Percentiles rank a stretch among this genome's conserved stretches.
These are phyloP conservation scores for Capsicum chinense DNA, from an alignment of 257 asterid species.

Conservation along the genomic window DNA sequence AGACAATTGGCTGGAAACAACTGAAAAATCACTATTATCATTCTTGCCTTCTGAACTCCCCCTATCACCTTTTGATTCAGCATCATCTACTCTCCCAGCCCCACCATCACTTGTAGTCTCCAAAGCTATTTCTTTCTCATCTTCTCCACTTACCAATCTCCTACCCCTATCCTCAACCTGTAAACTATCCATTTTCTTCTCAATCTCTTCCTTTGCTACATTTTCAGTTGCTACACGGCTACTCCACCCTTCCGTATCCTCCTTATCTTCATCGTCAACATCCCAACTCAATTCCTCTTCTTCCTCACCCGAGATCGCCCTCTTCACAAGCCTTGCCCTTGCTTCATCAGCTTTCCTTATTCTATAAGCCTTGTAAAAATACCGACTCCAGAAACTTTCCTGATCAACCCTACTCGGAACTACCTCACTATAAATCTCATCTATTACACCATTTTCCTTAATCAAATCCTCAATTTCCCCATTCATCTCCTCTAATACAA, in stretches of 20 bases:
- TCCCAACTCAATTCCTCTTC: slow-evolving; percentile 91
- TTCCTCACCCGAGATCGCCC: slow-evolving; percentile 65
- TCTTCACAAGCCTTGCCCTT: slow-evolving; percentile 58
- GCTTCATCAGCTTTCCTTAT: slow-evolving; percentile 71
- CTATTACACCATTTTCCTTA: slow-evolving; percentile 50
- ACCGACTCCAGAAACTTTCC: slow-evolving; percentile 81
- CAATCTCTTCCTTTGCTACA: slow-evolving; percentile 40
- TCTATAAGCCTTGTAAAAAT: slow-evolving; percentile 69
- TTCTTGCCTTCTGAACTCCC: slow-evolving; percentile 68
- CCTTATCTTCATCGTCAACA: slow-evolving; percentile 62
- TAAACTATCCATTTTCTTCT: slow-evolving; percentile 41
- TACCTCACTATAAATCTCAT: slow-evolving; percentile 65
- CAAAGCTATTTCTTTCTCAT: slow-evolving; percentile 43
- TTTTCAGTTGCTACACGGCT: slow-evolving; percentile 31
- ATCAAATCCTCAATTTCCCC: slow-evolving; percentile 61
- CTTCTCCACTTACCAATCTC: slow-evolving; percentile 33
- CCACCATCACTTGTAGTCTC: slow-evolving; percentile 47
- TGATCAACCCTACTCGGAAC: slow-evolving; percentile 65
- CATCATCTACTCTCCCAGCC: slow-evolving; percentile 43
- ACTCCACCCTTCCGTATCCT: slow-evolving; percentile 27
- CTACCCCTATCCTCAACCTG: slow-evolving; percentile 33
- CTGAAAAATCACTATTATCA: slow-evolving; percentile 71
- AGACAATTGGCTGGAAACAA: slow-evolving; percentile 68
- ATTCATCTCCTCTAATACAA: slow-evolving; percentile 56
- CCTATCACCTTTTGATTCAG: slow-evolving; percentile 45